A percentile compares a stretch with the other conserved stretches of the same genome.
Conservation (phyloP, 2,329 filamentous ascomycete genomes). For the Botrytis byssoidea region DNA sequence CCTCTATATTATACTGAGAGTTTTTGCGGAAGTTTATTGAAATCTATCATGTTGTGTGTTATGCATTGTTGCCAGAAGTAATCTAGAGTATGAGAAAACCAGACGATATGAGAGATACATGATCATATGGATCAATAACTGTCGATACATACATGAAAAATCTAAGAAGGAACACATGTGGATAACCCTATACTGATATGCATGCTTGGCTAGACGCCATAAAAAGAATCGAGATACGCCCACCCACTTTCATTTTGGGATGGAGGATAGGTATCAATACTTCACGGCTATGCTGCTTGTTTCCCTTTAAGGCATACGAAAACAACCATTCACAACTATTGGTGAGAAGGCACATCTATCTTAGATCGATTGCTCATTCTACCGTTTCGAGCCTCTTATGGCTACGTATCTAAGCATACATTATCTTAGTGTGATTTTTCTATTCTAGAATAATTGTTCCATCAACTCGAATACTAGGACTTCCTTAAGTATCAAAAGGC, state of each 20-base stretch:
- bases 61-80: not conserved
- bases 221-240: not conserved
- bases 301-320: not conserved
- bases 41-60: not conserved
- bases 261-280: too few species aligned
- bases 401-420: not conserved
- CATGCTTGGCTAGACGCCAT: not conserved
- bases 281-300: not conserved
- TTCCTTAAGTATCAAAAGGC: not conserved
- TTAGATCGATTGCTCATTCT: rapidly evolving
- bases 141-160: not conserved
- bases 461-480: not conserved
- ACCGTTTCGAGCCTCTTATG: not conserved
- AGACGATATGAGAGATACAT: not conserved
- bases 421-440: rapidly evolving
- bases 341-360: not conserved
- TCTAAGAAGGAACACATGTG: rapidly evolving
- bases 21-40: not conserved
- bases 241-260: too few species aligned
- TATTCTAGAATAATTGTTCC: rapidly evolving
- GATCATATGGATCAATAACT: not conserved
- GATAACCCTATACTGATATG: not conserved
- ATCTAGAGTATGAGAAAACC: not conserved
- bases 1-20: not conserved
- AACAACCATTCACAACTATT: not conserved